Base-by-base conservation (phyloP, 2,329 filamentous ascomycete genomes). In the Coniochaeta sp. region DNA sequence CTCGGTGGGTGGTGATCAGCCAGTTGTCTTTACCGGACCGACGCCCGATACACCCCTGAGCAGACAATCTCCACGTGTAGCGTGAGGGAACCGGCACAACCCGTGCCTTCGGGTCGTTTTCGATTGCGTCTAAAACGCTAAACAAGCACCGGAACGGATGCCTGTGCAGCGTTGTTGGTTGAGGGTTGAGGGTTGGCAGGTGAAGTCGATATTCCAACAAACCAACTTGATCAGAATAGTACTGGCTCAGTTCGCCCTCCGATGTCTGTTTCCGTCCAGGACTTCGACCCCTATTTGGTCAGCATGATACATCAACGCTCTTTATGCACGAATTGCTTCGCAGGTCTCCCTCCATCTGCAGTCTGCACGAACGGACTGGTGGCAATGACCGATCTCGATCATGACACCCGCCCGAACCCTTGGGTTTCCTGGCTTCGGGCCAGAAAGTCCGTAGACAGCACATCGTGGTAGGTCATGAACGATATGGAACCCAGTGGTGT, bases 401-500 rank as follows among this genome's bases (percentile, higher is more conserved):
- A 26, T 13, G 38, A 26, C 38, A 42, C 10, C 20, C 20, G 38
- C 20, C 38, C 38, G 10, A 13, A 24, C 3, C 12, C 38, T n/a
- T 42, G 20, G 38, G 38, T 42, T 12, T 12, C 18, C 38, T n/a
- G 38, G 18, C 4, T 8, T 24, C 22, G 20, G 38, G 20, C 20
- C 18, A 4, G 38, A 42, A 2, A 6, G n/a, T 12, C 12, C 20
- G 38, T 9, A 38, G 18, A 10, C 13, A 22, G 10, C 3, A 46
- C 42, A n/a, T 3, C n/a, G 24, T 28, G 24, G 16, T 30, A 24
- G n/a, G 10, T 27, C 45, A 20, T 6, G 9, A 22, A 18, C 18
- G 26, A 28, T 12, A 18, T n/a, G n/a, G n/a, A 18, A 3, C 48
- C 46, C 30, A 46, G 20, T 55, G 28, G 53, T 54, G 54, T 54